Base-by-base conservation (phyloP, 306 rosid genomes). In the Canavalia gladiata region DNA sequence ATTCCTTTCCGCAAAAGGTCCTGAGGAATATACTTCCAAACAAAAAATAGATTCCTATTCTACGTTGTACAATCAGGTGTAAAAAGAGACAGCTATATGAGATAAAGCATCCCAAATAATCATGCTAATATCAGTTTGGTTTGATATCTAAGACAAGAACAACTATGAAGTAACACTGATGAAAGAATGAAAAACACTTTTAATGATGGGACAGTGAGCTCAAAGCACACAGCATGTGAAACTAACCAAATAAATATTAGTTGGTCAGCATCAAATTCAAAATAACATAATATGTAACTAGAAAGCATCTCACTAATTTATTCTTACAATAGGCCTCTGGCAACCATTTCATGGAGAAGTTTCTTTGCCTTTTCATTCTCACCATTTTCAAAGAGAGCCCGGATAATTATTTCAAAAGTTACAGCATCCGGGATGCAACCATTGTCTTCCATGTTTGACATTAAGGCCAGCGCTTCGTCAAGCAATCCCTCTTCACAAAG, bases 381-480 rank as follows among this genome's bases (percentile, higher is more conserved):
- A 37, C 39, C 35, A 0, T 37, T 52, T 10, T 51, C 12, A 7
- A 51, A 13, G 13, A 65, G n/a, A 18, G 81, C 72, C 7, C 29
- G 57, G 9, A 63, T 49, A 7, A 76, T 34, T 46, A 1, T 49
- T 28, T 63, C 46, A 18, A 7, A 57, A 41, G 55, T 56, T 25
- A 42, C 35, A 41, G 13, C 43, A 11, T 29, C 4, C 1, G 65
- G 25, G 11, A 31, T 2, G 18, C 43, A 45, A 31, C 69, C 69
- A 12, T 43, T 58, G 5, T 75, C 59, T 31, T 75, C 80, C 58
- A 75, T 75, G 59, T 1, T 59, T 33, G 43, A 75, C 2, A 0
- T 0, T 47, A 33, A 47, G 30, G 66, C 42, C 81, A 47, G 18
- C 8, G 81, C 81, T 9, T 76, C 81, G 33, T 63, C 72, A 8